These are phyloP conservation scores for Ceratocystis huliohia DNA, from an alignment of 2,329 filamentous ascomycete species.

Conservation along the genomic window DNA sequence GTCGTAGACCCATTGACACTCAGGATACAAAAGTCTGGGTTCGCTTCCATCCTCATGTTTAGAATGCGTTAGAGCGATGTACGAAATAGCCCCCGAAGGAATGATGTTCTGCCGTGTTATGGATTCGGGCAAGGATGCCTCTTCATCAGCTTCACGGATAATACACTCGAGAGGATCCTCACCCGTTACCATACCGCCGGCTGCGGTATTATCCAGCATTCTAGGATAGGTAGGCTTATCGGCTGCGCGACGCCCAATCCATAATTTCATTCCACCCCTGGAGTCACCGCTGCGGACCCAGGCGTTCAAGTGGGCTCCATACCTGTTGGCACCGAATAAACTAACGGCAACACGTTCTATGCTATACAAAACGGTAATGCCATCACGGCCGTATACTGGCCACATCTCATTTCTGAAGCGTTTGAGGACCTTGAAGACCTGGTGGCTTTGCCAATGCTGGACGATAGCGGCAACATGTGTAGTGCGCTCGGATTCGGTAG, in stretches of 20 bases:
- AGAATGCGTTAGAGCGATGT: constrained; percentile 64
- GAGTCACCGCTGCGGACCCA: constrained; percentile 39
- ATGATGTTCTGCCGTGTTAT: constrained; percentile 50
- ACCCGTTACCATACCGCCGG: constrained; percentile 61
- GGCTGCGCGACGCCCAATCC: constrained; percentile 65
- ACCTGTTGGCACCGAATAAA: constrained; percentile 63
- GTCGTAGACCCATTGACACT: constrained; percentile 86
- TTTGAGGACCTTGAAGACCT: constrained; percentile 58
- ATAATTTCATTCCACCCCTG: constrained; percentile 55
- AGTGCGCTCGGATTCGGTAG: constrained; percentile 51
- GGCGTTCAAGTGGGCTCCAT: constrained; percentile 70
- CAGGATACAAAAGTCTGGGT: constrained; percentile 70
- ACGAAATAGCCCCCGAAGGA: constrained; percentile 61
- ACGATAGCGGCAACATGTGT: constrained; percentile 43
- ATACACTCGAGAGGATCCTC: constrained; percentile 72
- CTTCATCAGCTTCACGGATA: constrained; percentile 76
- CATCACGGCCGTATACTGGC: constrained; percentile 57
- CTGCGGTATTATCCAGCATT: constrained; percentile 94
- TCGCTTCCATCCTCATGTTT: constrained; percentile 25
- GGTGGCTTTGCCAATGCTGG: constrained; percentile 53
- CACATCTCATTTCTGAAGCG: constrained; percentile 76
- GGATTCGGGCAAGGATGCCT: constrained; percentile 64
- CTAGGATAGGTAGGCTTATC: constrained; percentile 77
- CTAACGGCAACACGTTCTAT: constrained; percentile 65
- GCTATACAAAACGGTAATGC: constrained; percentile 49